Base-by-base conservation (phyloP, 1,139 yeast genomes). In the Cylindricascospora bacillispora region DNA sequence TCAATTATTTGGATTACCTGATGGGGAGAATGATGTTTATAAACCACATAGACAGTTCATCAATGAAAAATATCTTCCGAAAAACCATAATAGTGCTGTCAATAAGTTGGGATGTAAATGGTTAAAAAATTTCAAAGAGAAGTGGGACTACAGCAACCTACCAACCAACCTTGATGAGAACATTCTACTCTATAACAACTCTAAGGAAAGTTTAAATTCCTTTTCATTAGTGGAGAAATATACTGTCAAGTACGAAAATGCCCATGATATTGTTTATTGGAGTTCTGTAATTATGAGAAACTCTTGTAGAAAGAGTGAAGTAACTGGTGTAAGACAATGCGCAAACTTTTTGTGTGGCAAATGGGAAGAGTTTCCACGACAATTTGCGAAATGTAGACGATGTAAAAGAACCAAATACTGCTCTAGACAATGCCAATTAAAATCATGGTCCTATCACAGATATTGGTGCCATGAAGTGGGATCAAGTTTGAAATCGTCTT, bases 391-490 rank as follows among this genome's bases (percentile, higher is more conserved):
- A 56, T 89, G 98, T 55, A 67, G 95, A 36, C 68, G 94, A 31
- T 89, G 98, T 57, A 83, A 86, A 55, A 63, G 97, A 36, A 85
- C 98, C 2, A 89, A 89, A 59, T 89, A 89, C 54, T 89, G 98
- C 52, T 77, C 93, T 11, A 70, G 89, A 42, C 86, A 78, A 32
- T 89, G 98, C 54, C 98, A 89, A 56, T 67, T 83, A 52, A 69
- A 68, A 39, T 93, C 95, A 1, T 89, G 98, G 98, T 70, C 70
- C 14, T 80, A 78, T 49, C 98, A 89, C 58, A 70, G 93, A 39
- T 82, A 83, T 52, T 89, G 98, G 98, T 89, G 98, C 54, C 52
- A 49, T 26, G 56, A 49, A 35, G 52, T 44, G 7, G 37, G 41
- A 4, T 35, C 43, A 7, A 41, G 44, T 13, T 15, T 13, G n/a